Evolutionary conservation across 73 alveolate species (phyloP), one percentile per base, ranked within the genome.

Genomic region (Paraurostyla sp.): DNA sequence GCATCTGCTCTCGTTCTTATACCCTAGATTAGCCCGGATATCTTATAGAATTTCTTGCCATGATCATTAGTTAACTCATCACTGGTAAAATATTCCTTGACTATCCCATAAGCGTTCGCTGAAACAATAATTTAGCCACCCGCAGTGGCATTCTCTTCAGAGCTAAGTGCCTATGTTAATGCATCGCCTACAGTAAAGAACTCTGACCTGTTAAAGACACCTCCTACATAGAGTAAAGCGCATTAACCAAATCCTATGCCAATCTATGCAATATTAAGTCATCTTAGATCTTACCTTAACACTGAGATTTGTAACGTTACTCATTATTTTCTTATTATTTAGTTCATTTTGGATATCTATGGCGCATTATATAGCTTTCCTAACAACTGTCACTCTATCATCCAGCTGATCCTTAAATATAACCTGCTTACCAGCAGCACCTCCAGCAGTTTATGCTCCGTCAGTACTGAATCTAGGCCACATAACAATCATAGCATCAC

Each of bases 181-280:
- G 99, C 97, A 75, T 95, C 99, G 0, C 99, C 99, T 0, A 97
- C 97, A 4, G 98, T 91, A 81, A 97, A 93, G 87, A 93, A 97
- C 81, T 97, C 99, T 68, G 99, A 94, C 91, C 99, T 96, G 6
- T 96, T 96, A 90, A 97, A 97, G 33, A 96, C 93, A 7, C 99
- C 99, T 20, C 99, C 99, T 0, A 97, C 99, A 83, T 96, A 97
- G 27, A 97, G 91, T 7, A 97, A 92, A 35, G 95, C 94, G 42
- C 98, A 96, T 80, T 97, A 95, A 38, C 99, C 99, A 30, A 96
- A 95, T 13, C 99, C 99, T 84, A 97, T 83, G 68, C 99, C 97
- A 27, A 80, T 83, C 82, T 88, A 54, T 78, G n/a, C 25, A 75
- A 0, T 42, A 43, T 43, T 41, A 54, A 33, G 43, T 33, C 18